These are phyloP conservation scores for Boletus sp. DNA, from an alignment of 1,284 basidiomycete genomes.

Conservation along the genomic window DNA sequence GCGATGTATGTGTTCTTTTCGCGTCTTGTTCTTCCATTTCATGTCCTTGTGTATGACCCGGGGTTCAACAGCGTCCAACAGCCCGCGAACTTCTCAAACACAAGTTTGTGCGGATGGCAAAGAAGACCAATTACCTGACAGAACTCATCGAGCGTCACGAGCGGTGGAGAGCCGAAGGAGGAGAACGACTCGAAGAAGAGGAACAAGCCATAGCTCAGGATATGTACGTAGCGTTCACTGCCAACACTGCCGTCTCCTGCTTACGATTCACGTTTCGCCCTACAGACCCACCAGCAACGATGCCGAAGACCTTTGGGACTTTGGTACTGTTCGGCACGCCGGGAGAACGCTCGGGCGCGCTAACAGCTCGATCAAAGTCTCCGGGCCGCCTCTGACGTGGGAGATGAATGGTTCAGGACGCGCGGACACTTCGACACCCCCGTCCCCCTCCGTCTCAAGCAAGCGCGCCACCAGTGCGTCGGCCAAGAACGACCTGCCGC, in stretches of 20 bases:
- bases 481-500: constrained; percentile 63
- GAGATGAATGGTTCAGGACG: constrained; percentile 67
- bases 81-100: constrained; percentile 96
- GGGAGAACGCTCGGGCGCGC: constrained; percentile 66
- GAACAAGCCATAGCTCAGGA: constrained; percentile 64
- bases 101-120: constrained; percentile 93
- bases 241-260: constrained; percentile 4
- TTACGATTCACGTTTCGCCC: constrained; percentile 3
- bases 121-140: constrained; percentile 92
- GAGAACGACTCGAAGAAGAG: constrained; percentile 73
- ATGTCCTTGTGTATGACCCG: constrained; percentile 18
- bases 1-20: constrained; percentile 62
- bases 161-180: constrained; percentile 93
- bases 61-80: constrained; percentile 72
- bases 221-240: constrained; percentile 43
- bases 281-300: constrained; percentile 60
- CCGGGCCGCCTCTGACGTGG: constrained; percentile 74
- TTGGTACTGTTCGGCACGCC: constrained; percentile 83
- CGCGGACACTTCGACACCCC: constrained; percentile 38
- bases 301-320: constrained; percentile 92
- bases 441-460: constrained; percentile 36
- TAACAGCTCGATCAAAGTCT: constrained; percentile 56
- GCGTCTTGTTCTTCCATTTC: constrained; percentile 6
- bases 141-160: constrained; percentile 96
- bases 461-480: constrained; percentile 39